Conservation (phyloP, 805 yeast species). For the Ogataea haglerorum region DNA sequence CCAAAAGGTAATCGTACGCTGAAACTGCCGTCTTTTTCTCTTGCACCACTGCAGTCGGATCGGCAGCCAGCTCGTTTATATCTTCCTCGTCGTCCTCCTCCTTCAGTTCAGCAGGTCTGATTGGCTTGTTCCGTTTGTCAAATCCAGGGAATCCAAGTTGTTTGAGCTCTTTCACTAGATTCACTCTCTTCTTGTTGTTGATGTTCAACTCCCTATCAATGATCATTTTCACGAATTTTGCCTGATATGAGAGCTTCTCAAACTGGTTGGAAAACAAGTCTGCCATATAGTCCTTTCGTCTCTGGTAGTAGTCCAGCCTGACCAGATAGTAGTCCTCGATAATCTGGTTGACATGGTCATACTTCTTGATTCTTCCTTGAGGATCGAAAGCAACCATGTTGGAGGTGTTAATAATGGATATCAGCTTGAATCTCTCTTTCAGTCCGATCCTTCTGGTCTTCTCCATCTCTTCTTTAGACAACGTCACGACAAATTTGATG, state of each 20-base stretch:
- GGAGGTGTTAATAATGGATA: slow-evolving; percentile 61
- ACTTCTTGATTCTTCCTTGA: slow-evolving; percentile 79
- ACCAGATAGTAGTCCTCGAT: slow-evolving; percentile 81
- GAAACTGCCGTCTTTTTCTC: slow-evolving; percentile 50
- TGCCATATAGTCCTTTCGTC: slow-evolving; percentile 78
- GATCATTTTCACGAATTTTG: slow-evolving; percentile 86
- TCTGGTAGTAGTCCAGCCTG: slow-evolving; percentile 85
- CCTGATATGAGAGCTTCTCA: slow-evolving; percentile 74
- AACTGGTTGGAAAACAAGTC: slow-evolving; percentile 68
- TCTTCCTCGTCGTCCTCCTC: slow-evolving; percentile 43
- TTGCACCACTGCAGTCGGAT: slow-evolving; percentile 38
- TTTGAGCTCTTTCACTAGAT: slow-evolving; percentile 60
- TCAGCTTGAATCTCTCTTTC: slow-evolving; percentile 78
- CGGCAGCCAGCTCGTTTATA: slow-evolving; percentile 33
- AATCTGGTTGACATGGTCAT: slow-evolving; percentile 72
- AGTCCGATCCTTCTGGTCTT: slow-evolving; percentile 73
- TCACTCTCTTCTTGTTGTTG: slow-evolving; percentile 68
- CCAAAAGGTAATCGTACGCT: slow-evolving; percentile 80
- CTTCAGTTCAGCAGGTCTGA: slow-evolving; percentile 34
- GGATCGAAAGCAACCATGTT: slow-evolving; percentile 98
- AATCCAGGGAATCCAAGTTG: slow-evolving; percentile 70
- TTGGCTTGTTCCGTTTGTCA: slow-evolving; percentile 65
- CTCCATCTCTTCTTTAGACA: slow-evolving; percentile 78
- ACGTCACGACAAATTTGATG: slow-evolving; percentile 72
- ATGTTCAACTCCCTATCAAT: slow-evolving; percentile 70